Evolutionary conservation across 73 alveolate species (phyloP).

Genomic region (Blepharisma stoltei): DNA sequence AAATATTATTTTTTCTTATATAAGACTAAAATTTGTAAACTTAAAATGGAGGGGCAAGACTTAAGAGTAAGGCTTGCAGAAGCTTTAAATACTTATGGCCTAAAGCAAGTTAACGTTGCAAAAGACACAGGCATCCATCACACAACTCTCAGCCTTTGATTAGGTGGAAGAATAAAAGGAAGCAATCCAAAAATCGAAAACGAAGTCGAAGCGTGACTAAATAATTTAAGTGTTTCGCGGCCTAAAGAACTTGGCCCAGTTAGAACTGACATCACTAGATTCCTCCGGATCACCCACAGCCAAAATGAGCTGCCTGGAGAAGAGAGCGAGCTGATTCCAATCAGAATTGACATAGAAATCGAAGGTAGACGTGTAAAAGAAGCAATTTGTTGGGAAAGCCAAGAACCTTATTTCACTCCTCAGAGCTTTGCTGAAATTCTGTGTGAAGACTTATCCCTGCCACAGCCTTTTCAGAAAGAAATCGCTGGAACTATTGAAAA

Average conservation of each 20-base stretch:
- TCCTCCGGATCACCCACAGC: slow-evolving; percentile 31
- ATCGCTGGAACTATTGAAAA: slow-evolving; percentile 66
- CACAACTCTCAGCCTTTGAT: slow-evolving; percentile 81
- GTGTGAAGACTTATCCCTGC: slow-evolving; percentile 67
- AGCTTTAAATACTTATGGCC: not conserved
- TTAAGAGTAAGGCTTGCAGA: not conserved
- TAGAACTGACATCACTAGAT: not conserved
- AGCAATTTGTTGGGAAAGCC: slow-evolving; percentile 71
- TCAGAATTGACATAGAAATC: slow-evolving; percentile 72
- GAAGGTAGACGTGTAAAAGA: slow-evolving; percentile 84
- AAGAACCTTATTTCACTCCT: slow-evolving; percentile 80
- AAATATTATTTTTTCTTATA: too few relatives aligned
- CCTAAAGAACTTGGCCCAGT: not conserved
- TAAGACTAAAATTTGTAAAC: too few relatives aligned
- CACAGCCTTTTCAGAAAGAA: slow-evolving; percentile 69
- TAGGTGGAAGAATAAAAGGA: slow-evolving; percentile 81
- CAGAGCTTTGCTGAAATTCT: slow-evolving; percentile 72
- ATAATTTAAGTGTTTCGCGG: slow-evolving; percentile 37
- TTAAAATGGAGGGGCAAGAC: slow-evolving; percentile 23
- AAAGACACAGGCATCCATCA: slow-evolving; percentile 62
- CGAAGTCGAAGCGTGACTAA: slow-evolving; percentile 77
- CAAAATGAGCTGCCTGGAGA: slow-evolving; percentile 65
- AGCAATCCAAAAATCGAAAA: slow-evolving; percentile 69
- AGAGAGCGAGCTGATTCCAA: slow-evolving; percentile 74
- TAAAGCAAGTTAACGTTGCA: not conserved